Percentiles rank a stretch among this genome's conserved stretches.
These are phyloP conservation scores for Abortiporus biennis DNA, from an alignment of 1,284 basidiomycete genomes.

Conservation along the genomic window DNA sequence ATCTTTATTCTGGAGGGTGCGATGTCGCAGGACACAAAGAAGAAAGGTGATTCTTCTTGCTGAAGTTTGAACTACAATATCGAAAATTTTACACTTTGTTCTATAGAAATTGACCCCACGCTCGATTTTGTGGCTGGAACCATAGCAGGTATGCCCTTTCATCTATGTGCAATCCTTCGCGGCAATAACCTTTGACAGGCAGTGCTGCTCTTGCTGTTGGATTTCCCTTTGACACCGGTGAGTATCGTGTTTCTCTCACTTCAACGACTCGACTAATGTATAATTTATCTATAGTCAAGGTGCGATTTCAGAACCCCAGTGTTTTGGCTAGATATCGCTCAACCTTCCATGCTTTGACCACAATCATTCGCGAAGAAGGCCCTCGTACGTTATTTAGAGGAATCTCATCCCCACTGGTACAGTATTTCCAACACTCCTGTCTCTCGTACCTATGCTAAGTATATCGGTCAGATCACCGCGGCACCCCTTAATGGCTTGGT, in stretches of 20 bases:
- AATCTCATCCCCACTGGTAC: conserved; percentile 63
- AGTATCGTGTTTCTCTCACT: conserved; percentile 12
- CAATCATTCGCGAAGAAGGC: conserved; percentile 63
- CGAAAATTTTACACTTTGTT: too few relatives aligned
- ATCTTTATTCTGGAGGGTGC: too few relatives aligned
- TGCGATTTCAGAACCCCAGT: conserved; percentile 63
- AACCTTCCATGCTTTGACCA: conserved; percentile 54
- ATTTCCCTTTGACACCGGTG: conserved; percentile 72
- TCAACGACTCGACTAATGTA: too few relatives aligned
- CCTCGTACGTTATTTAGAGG: conserved; percentile 67
- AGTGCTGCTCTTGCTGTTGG: conserved; percentile 59
- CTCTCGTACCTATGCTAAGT: not conserved
- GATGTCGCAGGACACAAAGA: too few relatives aligned
- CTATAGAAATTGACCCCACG: too few relatives aligned
- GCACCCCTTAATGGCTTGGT: conserved; percentile 73
- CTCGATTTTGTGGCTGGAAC: conserved; percentile 74
- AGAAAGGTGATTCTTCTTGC: too few relatives aligned
- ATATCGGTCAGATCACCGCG: conserved; percentile 47
- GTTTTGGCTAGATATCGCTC: conserved; percentile 51
- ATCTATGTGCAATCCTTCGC: not conserved
- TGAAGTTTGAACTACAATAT: too few relatives aligned
- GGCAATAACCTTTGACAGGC: conserved; percentile 30
- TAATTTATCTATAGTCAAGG: conserved; percentile 61
- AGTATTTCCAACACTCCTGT: conserved; percentile 17
- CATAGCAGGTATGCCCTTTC: conserved; percentile 40